Evolutionary conservation across 148 eudicot genomes (phyloP).

Genomic region (Cornus suecica): DNA sequence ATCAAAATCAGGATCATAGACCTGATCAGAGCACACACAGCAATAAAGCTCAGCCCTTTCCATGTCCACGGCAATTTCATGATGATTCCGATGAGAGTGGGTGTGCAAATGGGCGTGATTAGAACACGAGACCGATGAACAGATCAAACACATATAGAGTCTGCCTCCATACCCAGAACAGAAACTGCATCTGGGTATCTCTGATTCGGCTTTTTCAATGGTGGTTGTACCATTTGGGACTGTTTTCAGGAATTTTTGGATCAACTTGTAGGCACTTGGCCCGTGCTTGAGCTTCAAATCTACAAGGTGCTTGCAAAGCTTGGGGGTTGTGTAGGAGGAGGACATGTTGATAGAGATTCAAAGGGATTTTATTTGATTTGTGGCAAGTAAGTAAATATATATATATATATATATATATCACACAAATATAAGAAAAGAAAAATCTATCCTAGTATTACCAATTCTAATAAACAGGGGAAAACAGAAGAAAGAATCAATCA

Average conservation of each 20-base stretch:
- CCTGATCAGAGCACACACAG: slow-evolving; percentile 58
- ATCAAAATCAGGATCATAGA: slow-evolving; percentile 69
- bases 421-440: too few relatives aligned
- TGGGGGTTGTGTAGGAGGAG: slow-evolving; percentile 27
- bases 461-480: too few relatives aligned
- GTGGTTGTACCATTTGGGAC: slow-evolving; percentile 27
- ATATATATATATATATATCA: too few relatives aligned
- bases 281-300: slow-evolving; percentile 52
- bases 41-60: slow-evolving; percentile 60
- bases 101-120: slow-evolving; percentile 25
- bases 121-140: slow-evolving; percentile 46
- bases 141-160: slow-evolving; percentile 55
- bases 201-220: slow-evolving; percentile 15
- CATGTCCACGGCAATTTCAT: slow-evolving; percentile 54
- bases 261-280: slow-evolving; percentile 32
- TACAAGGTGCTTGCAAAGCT: slow-evolving; percentile 51
- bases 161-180: slow-evolving; percentile 50
- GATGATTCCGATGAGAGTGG: slow-evolving; percentile 26
- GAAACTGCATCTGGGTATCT: slow-evolving; percentile 44
- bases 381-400: too few relatives aligned
- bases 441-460: too few relatives aligned
- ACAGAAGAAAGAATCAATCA: too few relatives aligned
- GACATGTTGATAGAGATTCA: background rate
- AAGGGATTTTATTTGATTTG: background rate
- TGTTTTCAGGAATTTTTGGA: slow-evolving; percentile 35